These are phyloP conservation scores for Pseudonitzschia pungens DNA, from an alignment of 108 stramenopile genomes.

Conservation along the genomic window DNA sequence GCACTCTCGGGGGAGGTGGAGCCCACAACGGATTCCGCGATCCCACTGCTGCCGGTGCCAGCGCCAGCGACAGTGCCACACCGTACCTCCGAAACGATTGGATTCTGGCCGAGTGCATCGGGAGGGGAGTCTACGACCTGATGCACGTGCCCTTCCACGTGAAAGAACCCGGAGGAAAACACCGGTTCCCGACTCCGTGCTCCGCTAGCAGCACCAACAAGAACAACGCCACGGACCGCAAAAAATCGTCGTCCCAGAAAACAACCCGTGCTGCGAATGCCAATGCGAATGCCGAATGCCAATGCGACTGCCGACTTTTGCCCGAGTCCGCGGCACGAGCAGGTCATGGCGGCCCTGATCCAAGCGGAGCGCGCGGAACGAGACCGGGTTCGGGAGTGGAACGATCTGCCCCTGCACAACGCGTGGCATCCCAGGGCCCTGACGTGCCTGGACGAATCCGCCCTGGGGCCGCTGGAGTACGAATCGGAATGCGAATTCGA, in stretches of 20 bases:
- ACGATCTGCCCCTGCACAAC: conserved; percentile 38
- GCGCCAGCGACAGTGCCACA: neutral
- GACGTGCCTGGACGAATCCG: conserved; percentile 30
- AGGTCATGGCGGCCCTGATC: conserved; percentile 39
- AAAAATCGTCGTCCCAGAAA: conserved; percentile 19
- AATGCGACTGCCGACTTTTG: neutral
- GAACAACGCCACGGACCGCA: conserved; percentile 14
- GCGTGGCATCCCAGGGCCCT: conserved; percentile 47
- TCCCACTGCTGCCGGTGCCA: neutral
- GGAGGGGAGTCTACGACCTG: neutral
- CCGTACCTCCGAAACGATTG: neutral
- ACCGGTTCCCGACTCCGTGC: no score
- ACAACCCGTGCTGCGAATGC: neutral
- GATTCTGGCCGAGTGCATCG: conserved; percentile 10
- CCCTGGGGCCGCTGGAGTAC: conserved; percentile 23
- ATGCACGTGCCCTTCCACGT: neutral
- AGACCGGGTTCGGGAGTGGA: conserved; percentile 53
- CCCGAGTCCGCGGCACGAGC: neutral
- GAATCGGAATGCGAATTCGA: neutral
- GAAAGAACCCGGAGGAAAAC: neutral
- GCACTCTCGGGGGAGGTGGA: neutral
- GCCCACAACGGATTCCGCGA: neutral
- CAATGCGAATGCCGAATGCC: neutral
- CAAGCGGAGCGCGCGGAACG: conserved; percentile 59
- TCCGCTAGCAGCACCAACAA: neutral